Percentiles rank a stretch among this genome's conserved stretches.
Evolutionary conservation across 441 rosid species (phyloP).

Genomic region (Pelargonium cotyledonis): DNA sequence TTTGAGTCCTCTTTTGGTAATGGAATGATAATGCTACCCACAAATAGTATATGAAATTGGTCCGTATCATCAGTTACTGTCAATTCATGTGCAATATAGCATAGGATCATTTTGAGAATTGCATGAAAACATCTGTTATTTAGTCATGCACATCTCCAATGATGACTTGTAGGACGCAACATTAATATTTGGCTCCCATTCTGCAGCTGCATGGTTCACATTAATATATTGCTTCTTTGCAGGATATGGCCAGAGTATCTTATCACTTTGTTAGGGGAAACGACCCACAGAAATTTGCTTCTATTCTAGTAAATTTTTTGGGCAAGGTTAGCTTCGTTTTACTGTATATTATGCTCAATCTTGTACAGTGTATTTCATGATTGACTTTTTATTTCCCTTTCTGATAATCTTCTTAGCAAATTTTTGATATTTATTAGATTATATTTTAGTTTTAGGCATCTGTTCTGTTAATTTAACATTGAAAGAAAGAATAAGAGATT

Average conservation of each 20-base stretch:
- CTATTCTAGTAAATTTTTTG: slow-evolving; percentile 72
- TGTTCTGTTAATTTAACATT: too few species aligned
- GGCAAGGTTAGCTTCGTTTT: slow-evolving; percentile 57
- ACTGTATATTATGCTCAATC: slow-evolving; percentile 2
- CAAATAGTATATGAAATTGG: not conserved
- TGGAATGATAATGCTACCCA: not conserved
- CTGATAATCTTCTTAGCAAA: too few species aligned
- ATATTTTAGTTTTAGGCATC: too few species aligned
- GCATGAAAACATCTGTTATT: not conserved
- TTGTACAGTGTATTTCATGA: not conserved
- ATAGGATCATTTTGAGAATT: not conserved
- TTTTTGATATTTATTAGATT: too few species aligned
- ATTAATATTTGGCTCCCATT: not conserved
- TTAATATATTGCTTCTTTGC: slow-evolving; percentile 24
- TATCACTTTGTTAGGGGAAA: slow-evolving; percentile 84
- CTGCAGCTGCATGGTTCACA: slow-evolving; percentile 8
- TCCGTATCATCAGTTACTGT: not conserved
- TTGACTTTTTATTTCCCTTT: too few species aligned
- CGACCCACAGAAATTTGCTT: slow-evolving; percentile 61
- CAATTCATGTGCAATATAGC: not conserved
- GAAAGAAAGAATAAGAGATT: too few species aligned
- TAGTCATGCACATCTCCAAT: not conserved
- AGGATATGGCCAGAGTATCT: slow-evolving; percentile 84
- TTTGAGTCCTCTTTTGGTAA: not conserved
- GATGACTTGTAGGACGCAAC: not conserved